Conservation (phyloP, 805 yeast species). For the Priceomyces carsonii region DNA sequence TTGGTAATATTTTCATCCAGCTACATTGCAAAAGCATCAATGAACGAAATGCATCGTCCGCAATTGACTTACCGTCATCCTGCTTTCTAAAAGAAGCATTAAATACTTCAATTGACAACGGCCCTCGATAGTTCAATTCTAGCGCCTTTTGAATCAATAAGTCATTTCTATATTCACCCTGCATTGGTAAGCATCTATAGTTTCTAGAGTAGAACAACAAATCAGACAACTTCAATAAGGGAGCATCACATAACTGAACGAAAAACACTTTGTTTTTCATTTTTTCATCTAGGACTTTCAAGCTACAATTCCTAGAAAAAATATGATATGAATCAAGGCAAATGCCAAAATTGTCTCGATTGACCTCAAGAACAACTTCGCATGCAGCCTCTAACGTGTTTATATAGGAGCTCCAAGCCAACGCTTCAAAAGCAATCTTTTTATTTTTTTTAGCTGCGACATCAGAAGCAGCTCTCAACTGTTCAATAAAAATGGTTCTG, state of each 20-base stretch:
- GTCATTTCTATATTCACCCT: slow-evolving; percentile 13
- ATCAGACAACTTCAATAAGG: slow-evolving; percentile 9
- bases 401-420: slow-evolving; percentile 24
- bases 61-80: slow-evolving; percentile 5
- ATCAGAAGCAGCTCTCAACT: slow-evolving; percentile 13
- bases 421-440: slow-evolving; percentile 25
- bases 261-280: slow-evolving; percentile 19
- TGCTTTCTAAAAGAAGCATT: slow-evolving; percentile 11
- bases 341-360: slow-evolving; percentile 23
- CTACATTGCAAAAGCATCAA: slow-evolving; percentile 11
- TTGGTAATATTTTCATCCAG: slow-evolving; percentile 1
- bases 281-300: slow-evolving; percentile 5
- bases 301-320: slow-evolving; percentile 5
- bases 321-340: slow-evolving; percentile 29
- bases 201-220: slow-evolving; percentile 13
- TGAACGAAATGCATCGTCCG: slow-evolving; percentile 16
- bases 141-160: slow-evolving; percentile 6
- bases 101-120: slow-evolving; percentile 16
- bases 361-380: slow-evolving; percentile 16
- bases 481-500: slow-evolving; percentile 10
- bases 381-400: slow-evolving; percentile 16
- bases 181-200: slow-evolving; percentile 13
- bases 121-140: slow-evolving; percentile 12
- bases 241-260: slow-evolving; percentile 26
- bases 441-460: slow-evolving; percentile 14